Evolutionary conservation across 148 eudicot genomes (phyloP), one percentile per base, ranked within the genome.

Genomic region (Rhododendron ovatum): DNA sequence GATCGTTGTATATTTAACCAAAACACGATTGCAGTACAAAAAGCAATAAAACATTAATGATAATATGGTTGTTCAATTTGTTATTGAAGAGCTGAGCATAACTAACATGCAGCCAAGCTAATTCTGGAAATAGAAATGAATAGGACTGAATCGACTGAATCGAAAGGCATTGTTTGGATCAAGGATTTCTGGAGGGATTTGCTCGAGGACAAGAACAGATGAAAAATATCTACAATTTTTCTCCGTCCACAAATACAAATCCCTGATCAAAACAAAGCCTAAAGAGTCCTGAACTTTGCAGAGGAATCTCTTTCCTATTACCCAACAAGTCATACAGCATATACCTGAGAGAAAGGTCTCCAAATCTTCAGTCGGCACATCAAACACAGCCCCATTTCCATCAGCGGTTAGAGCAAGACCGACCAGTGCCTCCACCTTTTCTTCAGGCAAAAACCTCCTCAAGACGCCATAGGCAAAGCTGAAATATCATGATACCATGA

Each of bases 331-430:
- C 76, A 33, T 30, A 33, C 51, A 26, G 45, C 9, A 30, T 3
- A 17, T 91, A 96, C 99, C 97, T 50, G 89, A 85, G 83, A 95
- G 93, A 76, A 90, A 96, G 7, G 85, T 83, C 81, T 93, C 95
- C 86, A 95, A 63, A 86, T 96, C 98, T 69, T 84, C 91, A 74
- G 82, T 86, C 37, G 98, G 91, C 59, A 95, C 95, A 86, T 96
- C 98, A 87, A 96, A 93, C 0, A 96, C 98, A 12, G 96, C 95
- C 47, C 95, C 98, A 17, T 88, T 91, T 61, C 95, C 94, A 90
- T 95, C 99, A 63, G 93, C 95, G 2, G 98, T 95, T 48, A 96
- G 86, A 71, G 98, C 84, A 78, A 95, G 87, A 63, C 98, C 99
- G 85, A 90, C 92, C 71, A 95, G 90, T 17, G 93, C 85, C 81